Evolutionary conservation across 2,329 filamentous ascomycete genomes (phyloP), one percentile per base, ranked within the genome.

Genomic region (Lachnum nothofagi): DNA sequence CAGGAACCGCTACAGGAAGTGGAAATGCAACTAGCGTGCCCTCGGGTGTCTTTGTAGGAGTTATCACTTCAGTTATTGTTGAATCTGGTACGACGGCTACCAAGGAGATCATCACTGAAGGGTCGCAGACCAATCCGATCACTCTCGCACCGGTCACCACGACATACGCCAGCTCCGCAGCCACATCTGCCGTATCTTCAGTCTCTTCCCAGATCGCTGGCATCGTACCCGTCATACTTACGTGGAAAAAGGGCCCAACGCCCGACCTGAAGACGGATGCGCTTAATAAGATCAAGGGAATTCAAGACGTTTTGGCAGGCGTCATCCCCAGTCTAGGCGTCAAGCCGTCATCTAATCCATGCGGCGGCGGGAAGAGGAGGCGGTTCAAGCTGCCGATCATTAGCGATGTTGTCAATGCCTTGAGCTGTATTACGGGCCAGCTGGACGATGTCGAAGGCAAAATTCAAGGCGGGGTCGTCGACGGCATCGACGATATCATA

Each of bases 141-240:
- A 39, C 35, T 39, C 17, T 39, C 35, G 35, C 35, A 39, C 35
- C 35, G 19, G 35, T 22, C 35, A 39, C 19, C 35, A 39, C 35
- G 19, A 39, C 35, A 39, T 39, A 22, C 35, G 35, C 35, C 35
- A 39, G 35, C 17, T 39, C 35, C 35, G 19, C 16, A 17, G 35
- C 35, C 35, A 39, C 35, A 23, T 39, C 35, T 39, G 35, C 35
- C 9, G 35, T 39, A 39, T 39, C 35, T 39, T 39, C 35, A 17
- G 35, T 23, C 19, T 39, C 35, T 39, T 39, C 35, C 20, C 35
- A 39, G 35, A 20, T 39, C 19, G 35, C 4, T 22, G 35, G 14
- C 17, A 39, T 39, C 35, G 35, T 39, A 39, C 35, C 35, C 17
- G 10, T 39, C 19, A 39, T 39, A 39, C 35, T 24, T 39, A 17